phyloP scores from a whole-genome alignment of 805 yeast genomes.

The Candida ascalaphidarum region DNA sequence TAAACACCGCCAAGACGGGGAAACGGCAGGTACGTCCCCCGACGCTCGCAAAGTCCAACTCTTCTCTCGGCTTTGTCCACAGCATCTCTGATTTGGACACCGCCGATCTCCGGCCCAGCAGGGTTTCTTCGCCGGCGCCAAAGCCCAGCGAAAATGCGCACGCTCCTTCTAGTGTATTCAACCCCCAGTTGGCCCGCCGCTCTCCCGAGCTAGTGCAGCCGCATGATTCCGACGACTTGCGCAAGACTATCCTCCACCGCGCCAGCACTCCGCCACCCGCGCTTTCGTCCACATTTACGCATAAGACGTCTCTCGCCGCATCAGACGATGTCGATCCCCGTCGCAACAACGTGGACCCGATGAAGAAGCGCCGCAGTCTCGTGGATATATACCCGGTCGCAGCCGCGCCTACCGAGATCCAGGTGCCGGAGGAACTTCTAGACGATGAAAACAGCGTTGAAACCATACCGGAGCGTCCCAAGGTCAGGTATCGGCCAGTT shows the following conservation, averaged over 20 bases:
- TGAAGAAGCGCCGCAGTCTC: slow-evolving; percentile 8
- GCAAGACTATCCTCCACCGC: not conserved
- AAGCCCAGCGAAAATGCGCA: not conserved
- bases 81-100: too few species aligned
- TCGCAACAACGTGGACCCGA: slow-evolving; percentile 21
- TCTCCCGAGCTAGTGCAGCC: slow-evolving; percentile 7
- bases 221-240: slow-evolving; percentile 4
- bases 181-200: not conserved
- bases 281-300: slow-evolving; percentile 8
- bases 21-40: slow-evolving; percentile 11
- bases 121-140: not conserved
- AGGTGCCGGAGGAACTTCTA: slow-evolving; percentile 10
- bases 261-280: slow-evolving; percentile 2
- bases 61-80: slow-evolving; percentile 27
- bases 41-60: slow-evolving; percentile 22
- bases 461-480: slow-evolving; percentile 25
- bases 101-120: not conserved
- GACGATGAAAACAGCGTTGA: slow-evolving; percentile 40
- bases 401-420: slow-evolving; percentile 1
- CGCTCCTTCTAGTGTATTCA: too few species aligned
- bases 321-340: slow-evolving; percentile 4
- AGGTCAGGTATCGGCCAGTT: not conserved
- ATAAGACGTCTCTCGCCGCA: slow-evolving; percentile 6
- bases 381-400: not conserved
- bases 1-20: slow-evolving; percentile 2